These are phyloP conservation scores for Chaetomium globosum DNA, from an alignment of 2,329 filamentous ascomycete species.

Conservation along the genomic window DNA sequence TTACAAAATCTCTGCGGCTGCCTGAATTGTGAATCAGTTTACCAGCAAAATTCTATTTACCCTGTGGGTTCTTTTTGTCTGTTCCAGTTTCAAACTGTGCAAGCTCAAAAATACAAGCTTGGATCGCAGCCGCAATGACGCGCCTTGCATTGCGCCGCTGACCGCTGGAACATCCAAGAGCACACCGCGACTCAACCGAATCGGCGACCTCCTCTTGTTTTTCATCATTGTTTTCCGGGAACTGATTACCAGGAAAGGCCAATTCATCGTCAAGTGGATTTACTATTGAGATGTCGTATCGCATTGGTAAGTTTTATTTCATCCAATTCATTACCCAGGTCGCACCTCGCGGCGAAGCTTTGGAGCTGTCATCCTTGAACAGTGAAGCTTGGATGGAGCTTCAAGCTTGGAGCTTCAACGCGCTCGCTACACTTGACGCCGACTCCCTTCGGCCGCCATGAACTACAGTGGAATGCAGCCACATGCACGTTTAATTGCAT, in stretches of 20 bases:
- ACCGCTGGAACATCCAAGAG: neutral
- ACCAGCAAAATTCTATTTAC: neutral
- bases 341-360: neutral
- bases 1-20: slow-evolving; percentile 8
- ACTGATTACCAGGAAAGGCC: neutral
- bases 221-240: neutral
- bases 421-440: neutral
- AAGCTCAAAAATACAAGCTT: neutral
- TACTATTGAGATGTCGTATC: slow-evolving; percentile 49
- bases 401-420: neutral
- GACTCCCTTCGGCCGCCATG: neutral
- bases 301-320: slow-evolving; percentile 49
- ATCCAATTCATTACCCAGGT: neutral
- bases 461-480: neutral
- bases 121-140: neutral
- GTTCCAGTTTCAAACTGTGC: neutral
- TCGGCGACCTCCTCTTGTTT: neutral
- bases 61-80: neutral
- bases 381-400: neutral
- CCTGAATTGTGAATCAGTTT: neutral
- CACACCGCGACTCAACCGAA: neutral
- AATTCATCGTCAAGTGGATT: neutral
- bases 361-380: neutral
- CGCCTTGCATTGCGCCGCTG: neutral
- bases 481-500: neutral